Evolutionary conservation across 139 green algal genomes (phyloP), one percentile per base, ranked within the genome.

Genomic region (Asterochloris erici): DNA sequence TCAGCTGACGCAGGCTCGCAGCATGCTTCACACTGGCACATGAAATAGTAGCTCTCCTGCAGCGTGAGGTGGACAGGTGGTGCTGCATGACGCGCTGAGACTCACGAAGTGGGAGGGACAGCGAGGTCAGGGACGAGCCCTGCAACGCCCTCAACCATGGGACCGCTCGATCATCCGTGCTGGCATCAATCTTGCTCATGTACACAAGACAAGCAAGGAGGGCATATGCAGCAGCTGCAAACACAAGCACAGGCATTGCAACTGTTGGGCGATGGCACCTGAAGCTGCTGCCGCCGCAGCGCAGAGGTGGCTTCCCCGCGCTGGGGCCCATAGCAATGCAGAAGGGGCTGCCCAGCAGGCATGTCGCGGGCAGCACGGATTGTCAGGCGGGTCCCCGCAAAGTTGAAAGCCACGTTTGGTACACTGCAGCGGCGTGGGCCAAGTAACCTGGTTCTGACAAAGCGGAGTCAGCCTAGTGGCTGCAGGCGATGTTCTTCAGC

Each of bases 311-410:
- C 73, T 74, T 89, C 84, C 1, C 86, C 84, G 0, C 47, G 79
- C 38, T 90, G 84, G 12, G 86, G 77, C 11, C 85, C 86, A 73
- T 90, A 90, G 84, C 77, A 90, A 38, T 85, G 81, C 63, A 82
- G 61, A 61, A 89, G 27, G 11, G 81, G 14, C 17, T 70, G 27
- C 47, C 77, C 84, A 23, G 80, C 17, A 0, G 78, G 24, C 29
- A 89, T 0, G 0, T 64, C 23, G 21, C 79, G 61, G 24, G 86
- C 10, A 15, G 84, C 81, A 28, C 68, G 63, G 17, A 73, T 61
- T 63, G 26, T 78, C 16, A 84, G 71, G 61, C 63, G 70, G 24
- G 26, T 13, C 12, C 84, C 86, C 68, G 87, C 73, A 29, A 90
- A 90, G 21, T 70, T 63, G 16, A 84, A 24, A 23, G 86, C 80